Evolutionary conservation across 768 basidiomycete species (phyloP).

Genomic region (Boletus sp.): DNA sequence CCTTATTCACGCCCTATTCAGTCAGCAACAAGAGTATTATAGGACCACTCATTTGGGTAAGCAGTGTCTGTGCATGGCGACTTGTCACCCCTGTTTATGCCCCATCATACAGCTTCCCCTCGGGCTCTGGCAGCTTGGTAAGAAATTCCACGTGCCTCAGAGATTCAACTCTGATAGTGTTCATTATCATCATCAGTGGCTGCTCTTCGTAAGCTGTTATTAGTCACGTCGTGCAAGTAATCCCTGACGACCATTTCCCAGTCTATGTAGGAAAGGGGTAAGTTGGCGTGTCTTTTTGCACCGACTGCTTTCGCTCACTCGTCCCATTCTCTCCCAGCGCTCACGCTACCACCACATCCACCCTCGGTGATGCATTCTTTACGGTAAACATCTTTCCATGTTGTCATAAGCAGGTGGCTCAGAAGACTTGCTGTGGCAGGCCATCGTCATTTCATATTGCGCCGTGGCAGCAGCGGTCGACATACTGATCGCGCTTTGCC

Average conservation of each 20-base stretch:
- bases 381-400: not conserved
- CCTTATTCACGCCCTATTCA: not conserved
- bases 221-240: not conserved
- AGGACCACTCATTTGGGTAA: constrained; percentile 5
- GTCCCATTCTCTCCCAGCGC: not conserved
- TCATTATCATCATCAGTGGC: not conserved
- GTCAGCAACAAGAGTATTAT: not conserved
- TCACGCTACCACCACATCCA: not conserved
- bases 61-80: not conserved
- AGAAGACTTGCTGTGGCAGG: not conserved
- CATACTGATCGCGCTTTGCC: not conserved
- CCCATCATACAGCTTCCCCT: not conserved
- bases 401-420: not conserved
- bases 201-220: not conserved
- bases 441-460: not conserved
- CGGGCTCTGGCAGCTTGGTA: constrained; percentile 1
- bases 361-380: not conserved
- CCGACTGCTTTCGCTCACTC: not conserved
- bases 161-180: not conserved
- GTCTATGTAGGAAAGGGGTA: constrained; percentile 1
- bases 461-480: not conserved
- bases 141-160: not conserved
- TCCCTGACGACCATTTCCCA: not conserved
- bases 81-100: not conserved
- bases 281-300: not conserved